Evolutionary conservation across 2,329 filamentous ascomycete genomes (phyloP), one percentile per base, ranked within the genome.

Genomic region (Blumeriella jaapii): DNA sequence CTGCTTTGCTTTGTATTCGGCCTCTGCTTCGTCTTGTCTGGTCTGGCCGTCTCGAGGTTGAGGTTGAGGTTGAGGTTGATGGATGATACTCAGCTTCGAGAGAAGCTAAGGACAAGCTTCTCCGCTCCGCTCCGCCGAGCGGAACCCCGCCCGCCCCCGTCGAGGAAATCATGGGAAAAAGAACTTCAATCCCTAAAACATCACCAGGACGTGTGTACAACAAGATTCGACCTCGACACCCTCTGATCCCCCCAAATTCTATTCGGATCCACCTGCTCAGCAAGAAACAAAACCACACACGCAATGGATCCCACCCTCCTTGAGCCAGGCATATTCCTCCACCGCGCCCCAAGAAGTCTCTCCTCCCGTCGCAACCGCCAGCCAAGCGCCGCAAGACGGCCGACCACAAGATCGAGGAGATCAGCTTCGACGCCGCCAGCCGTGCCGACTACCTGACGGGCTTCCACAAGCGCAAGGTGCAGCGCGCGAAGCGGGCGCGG

Each of bases 401-500:
- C 42, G 55, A 48, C 12, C 51, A 55, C 25, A 56, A 67, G 24
- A 66, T 83, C 41, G 83, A 87, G 54, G 84, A 93, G 57, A 80
- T 98, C 58, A 74, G 66, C 34, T 98, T 96, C 62, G 86, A 98
- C 62, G 63, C 70, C 42, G 68, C 69, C 42, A 82, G 82, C 29
- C 78, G 91, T 46, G 65, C 81, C 46, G 86, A 96, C 54, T 98
- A 83, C 56, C 68, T 98, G 39, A 95, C 86, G 0, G 91, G 91
- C 2, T 98, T 98, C 61, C 87, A 89, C 65, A 98, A 96, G 68
- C 80, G 91, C 59, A 96, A 95, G 60, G 63, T 82, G 34, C 81
- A 85, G 57, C 73, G 91, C 23, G 76, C 78, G 47, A 93, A 93
- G 63, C 68, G 78, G 59, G 89, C 89, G 2, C 82, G 91, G 54